Percentiles rank a stretch among this genome's conserved stretches.
phyloP scores from a whole-genome alignment of 108 stramenopile species.

The Skeletonema grethae region DNA sequence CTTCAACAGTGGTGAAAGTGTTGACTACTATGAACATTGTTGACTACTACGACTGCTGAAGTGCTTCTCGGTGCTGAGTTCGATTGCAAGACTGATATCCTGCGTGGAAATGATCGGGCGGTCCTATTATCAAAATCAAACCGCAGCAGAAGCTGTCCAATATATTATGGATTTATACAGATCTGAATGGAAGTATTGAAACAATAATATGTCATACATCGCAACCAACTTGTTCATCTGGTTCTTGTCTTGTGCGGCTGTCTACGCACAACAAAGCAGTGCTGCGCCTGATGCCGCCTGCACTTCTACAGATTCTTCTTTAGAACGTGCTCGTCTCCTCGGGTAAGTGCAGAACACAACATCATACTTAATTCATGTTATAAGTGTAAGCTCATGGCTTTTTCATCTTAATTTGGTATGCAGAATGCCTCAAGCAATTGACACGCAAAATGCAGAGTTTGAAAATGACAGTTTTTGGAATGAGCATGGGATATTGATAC shows the following conservation, averaged over 20 bases:
- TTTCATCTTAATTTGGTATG: background rate
- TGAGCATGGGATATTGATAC: conserved; percentile 32
- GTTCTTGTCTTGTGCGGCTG: background rate
- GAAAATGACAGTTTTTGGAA: conserved; percentile 51
- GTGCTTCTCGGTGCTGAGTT: too few relatives aligned
- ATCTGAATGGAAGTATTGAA: background rate
- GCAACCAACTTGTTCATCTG: background rate
- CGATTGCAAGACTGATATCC: too few relatives aligned
- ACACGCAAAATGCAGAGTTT: conserved; percentile 30
- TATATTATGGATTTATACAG: background rate
- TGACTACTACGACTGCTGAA: too few relatives aligned
- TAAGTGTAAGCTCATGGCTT: background rate
- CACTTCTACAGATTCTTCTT: background rate
- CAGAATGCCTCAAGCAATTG: conserved; percentile 17
- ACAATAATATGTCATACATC: background rate
- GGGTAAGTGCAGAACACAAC: background rate
- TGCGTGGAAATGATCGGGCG: too few relatives aligned
- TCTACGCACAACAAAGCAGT: background rate
- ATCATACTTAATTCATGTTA: background rate
- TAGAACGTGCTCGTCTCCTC: background rate
- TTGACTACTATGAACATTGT: too few relatives aligned
- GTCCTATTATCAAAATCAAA: background rate
- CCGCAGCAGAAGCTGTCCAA: background rate
- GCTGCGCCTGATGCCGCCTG: background rate
- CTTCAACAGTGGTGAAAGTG: too few relatives aligned